phyloP scores from a whole-genome alignment of 345 rosid species.

The Trapa bicornis region DNA sequence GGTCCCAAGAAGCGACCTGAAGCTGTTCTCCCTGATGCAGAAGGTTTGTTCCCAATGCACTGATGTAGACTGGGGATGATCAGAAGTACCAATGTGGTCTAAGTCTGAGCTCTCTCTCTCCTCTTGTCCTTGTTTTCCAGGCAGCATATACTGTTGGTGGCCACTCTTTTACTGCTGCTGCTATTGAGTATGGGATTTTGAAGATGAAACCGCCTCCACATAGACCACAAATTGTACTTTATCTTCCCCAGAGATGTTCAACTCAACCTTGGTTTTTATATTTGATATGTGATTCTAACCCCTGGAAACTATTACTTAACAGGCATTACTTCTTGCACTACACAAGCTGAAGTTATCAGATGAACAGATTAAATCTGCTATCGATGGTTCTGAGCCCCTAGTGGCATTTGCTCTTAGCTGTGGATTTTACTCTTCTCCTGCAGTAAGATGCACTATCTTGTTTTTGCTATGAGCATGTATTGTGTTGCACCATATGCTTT shows the following conservation, averaged over 20 bases:
- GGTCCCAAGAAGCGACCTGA: conserved; percentile 82
- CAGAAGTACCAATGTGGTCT: neutral
- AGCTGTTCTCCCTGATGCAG: conserved; percentile 91
- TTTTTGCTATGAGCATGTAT: neutral
- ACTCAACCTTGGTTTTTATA: neutral
- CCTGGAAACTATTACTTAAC: conserved; percentile 1
- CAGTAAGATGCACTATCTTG: conserved; percentile 29
- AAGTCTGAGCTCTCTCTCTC: neutral
- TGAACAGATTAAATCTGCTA: conserved; percentile 52
- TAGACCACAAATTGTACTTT: conserved; percentile 69
- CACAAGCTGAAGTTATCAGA: conserved; percentile 69
- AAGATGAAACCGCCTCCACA: conserved; percentile 87
- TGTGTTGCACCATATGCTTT: neutral
- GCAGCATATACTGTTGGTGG: conserved; percentile 95
- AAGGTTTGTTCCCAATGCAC: conserved; percentile 33
- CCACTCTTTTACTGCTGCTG: conserved; percentile 71
- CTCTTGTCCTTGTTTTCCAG: conserved; percentile 20
- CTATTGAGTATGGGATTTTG: conserved; percentile 57
- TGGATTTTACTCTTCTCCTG: conserved; percentile 89
- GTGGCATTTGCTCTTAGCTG: conserved; percentile 74
- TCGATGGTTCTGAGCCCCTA: conserved; percentile 50
- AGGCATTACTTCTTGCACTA: conserved; percentile 86
- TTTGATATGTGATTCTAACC: conserved; percentile 1
- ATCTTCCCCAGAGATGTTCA: neutral
- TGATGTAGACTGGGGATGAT: neutral